A percentile compares a stretch with the other conserved stretches of the same genome.
These are phyloP conservation scores for Bryopsis sp. DNA, from an alignment of 139 green algal genomes.

Conservation along the genomic window DNA sequence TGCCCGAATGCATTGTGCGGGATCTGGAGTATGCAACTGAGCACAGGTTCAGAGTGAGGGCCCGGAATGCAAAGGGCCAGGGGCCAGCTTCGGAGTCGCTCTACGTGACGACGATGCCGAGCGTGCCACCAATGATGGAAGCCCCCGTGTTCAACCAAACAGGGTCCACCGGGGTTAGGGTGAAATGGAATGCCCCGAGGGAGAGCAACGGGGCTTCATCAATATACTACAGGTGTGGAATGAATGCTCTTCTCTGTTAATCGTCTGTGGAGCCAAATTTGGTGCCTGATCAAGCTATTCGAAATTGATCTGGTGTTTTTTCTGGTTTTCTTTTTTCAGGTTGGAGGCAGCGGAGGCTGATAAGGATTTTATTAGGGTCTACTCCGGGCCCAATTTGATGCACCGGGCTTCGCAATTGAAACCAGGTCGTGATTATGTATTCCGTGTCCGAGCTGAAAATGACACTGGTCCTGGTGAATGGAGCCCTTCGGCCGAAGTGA, in stretches of 20 bases:
- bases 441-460: not conserved
- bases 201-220: too few species aligned
- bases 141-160: not conserved
- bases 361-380: not conserved
- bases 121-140: not conserved
- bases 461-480: not conserved
- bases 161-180: not conserved
- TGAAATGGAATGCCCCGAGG: conserved; percentile 1
- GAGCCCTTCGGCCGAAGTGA: not conserved
- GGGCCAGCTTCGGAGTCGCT: not conserved
- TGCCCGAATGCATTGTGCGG: not conserved
- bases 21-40: not conserved
- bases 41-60: not conserved
- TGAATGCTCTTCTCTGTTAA: too few species aligned
- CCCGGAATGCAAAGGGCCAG: not conserved
- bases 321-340: not conserved
- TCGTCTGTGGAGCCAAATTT: too few species aligned
- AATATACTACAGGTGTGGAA: too few species aligned
- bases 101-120: not conserved
- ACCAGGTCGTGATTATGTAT: not conserved
- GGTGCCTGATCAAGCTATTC: not conserved
- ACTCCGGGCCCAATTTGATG: not conserved
- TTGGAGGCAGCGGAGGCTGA: not conserved
- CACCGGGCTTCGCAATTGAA: not conserved
- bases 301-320: not conserved